Evolutionary conservation across 257 asterid species (phyloP), one percentile per base, ranked within the genome.

Genomic region (Solanum medicagineum): DNA sequence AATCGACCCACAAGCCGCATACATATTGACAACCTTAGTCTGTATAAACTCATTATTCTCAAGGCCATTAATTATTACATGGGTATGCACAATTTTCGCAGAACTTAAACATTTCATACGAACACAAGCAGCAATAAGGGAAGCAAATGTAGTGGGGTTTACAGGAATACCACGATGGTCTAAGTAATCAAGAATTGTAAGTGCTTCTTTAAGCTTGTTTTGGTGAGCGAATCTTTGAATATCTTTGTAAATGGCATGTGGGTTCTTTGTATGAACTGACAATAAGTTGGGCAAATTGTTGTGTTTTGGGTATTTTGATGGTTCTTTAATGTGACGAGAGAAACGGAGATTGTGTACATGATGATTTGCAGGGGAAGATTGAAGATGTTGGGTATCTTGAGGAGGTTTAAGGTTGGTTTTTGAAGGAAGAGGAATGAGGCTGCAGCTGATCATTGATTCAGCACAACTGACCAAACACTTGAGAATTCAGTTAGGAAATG

Each of bases 121-220:
- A 80, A 89, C 87, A 84, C 94, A 91, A 80, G 98, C 92, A 26
- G 93, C 85, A 65, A 94, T 88, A 6, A 95, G 93, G 1, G 94
- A 89, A 40, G 94, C 86, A 85, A 94, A 97, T 1, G 98, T 97
- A 4, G 99, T 93, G 84, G 88, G 90, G 19, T 95, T 94, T 49
- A 93, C 92, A 22, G 98, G 98, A 24, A 97, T 85, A 66, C 98
- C 98, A n/a, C 92, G 94, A 55, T 88, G 95, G 86, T 92, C 98
- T 42, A 95, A 87, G 87, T 92, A 95, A 77, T 95, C 99, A 12
- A 95, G 83, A 60, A 97, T 89, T 8, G 92, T 86, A 6, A 97
- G 91, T 62, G 97, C 98, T 87, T 95, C 96, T 83, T 91, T 92
- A 47, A 97, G 95, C 93, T 92, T 95, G 90, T 89, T 87, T 45